Conservation (phyloP, 805 yeast genomes). For the Monosporozyma siamensis region DNA sequence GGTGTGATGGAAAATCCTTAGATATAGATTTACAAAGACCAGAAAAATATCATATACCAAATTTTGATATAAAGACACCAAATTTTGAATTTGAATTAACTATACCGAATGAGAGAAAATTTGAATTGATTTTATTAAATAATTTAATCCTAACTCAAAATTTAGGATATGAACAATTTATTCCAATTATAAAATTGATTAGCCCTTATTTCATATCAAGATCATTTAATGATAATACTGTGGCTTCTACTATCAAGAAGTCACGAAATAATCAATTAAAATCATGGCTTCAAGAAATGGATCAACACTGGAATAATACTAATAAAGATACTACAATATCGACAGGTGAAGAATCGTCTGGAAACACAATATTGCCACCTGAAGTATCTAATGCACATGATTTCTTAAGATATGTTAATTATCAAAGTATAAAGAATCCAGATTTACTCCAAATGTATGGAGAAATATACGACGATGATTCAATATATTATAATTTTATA, state of each 20-base stretch:
- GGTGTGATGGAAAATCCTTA: conserved; percentile 35
- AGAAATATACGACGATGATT: conserved; percentile 24
- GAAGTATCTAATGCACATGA: conserved; percentile 15
- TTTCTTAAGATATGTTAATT: conserved; percentile 20
- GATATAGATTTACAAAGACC: conserved; percentile 20
- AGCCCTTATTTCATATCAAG: conserved; percentile 38
- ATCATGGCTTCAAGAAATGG: conserved; percentile 25
- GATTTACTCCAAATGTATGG: conserved; percentile 15
- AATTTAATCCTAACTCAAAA: conserved; percentile 42
- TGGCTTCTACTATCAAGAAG: conserved; percentile 20
- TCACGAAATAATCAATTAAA: conserved; percentile 18
- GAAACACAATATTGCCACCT: conserved; percentile 15
- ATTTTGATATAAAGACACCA: conserved; percentile 17
- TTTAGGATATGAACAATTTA: conserved; percentile 38
- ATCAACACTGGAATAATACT: conserved; percentile 17
- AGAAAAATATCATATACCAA: conserved; percentile 10
- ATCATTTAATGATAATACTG: conserved; percentile 28
- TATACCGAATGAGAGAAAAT: conserved; percentile 29
- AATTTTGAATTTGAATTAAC: conserved; percentile 21
- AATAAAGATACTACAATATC: background rate
- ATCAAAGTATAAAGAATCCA: conserved; percentile 16
- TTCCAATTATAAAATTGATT: conserved; percentile 33
- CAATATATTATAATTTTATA: conserved; percentile 21
- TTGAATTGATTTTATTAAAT: conserved; percentile 37
- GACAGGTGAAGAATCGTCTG: background rate